Base-by-base conservation (phyloP, 345 rosid genomes). In the Odontarrhena argentea region DNA sequence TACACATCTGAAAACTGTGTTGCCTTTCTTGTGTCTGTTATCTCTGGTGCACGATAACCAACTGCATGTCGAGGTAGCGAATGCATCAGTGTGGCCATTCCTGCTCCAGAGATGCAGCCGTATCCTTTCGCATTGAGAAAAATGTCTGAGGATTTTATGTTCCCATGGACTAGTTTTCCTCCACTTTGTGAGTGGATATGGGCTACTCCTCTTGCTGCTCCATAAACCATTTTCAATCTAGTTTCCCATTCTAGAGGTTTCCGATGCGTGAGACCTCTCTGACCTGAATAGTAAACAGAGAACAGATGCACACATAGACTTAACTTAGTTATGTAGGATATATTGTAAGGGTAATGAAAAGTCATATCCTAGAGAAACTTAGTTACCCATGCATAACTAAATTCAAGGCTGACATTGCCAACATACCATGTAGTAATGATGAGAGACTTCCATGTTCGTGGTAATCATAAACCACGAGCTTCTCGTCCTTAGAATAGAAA, bases 1-100 rank as follows among this genome's bases (percentile, higher is more conserved):
- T 87, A 94, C 55, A 89, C 85, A 63, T 94, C 99, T 0, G 96
- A 83, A 2, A 81, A 75, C 18, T 88, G 96, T 4, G 86, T 81
- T 36, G 82, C 85, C 77, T 91, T 94, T 79, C 96, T 72, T 9
- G 84, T 81, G 76, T 91, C 97, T 44, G 93, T 82, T 67, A 85
- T 80, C 79, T 88, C 99, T 9, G 99, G 97, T 63, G 99, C 99
- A 4, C 89, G 85, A 65, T 91, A 91, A 36, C 97, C 96, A 28
- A 83, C 82, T 47, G 92, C 82, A 12, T 96, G 82, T 0, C 83
- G 85, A 1, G 87, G 85, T 74, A 91, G 41, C 7, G 85, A 71
- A 76, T 84, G 85, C 90, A 86, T 87, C 73, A 88, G 41, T 15
- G 85, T 51, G 9, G 96, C 87, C 46, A 95, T 73, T 47, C 96